phyloP scores from a whole-genome alignment of 345 rosid species.

The sweet orange (Citrus sinensis) region DVS_A1.0 CM039166.1:20905001-20905500 shows the following conservation, averaged over 20 bases:
- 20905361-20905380: not conserved
- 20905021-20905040: not conserved
- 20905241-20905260: conserved; percentile 26
- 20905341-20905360: not conserved
- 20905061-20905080: conserved; percentile 28
- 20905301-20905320: conserved; percentile 17
- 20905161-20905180: conserved; percentile 33
- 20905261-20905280: conserved; percentile 25
- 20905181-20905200: conserved; percentile 22
- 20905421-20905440: conserved; percentile 6
- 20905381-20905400: not conserved
- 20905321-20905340: too few relatives aligned
- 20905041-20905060: conserved; percentile 22
- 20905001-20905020: too few relatives aligned
- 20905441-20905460: conserved; percentile 14
- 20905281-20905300: conserved; percentile 21
- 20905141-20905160: conserved; percentile 33
- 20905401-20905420: not conserved
- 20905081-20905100: conserved; percentile 18
- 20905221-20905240: conserved; percentile 29
- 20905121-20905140: conserved; percentile 21
- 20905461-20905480: not conserved
- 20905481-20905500: not conserved
- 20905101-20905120: not conserved
- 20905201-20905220: conserved; percentile 32